A percentile compares a stretch with the other conserved stretches of the same genome.
phyloP scores from a whole-genome alignment of 2,329 filamentous ascomycete genomes.

The Basipetospora chlamydospora region DNA sequence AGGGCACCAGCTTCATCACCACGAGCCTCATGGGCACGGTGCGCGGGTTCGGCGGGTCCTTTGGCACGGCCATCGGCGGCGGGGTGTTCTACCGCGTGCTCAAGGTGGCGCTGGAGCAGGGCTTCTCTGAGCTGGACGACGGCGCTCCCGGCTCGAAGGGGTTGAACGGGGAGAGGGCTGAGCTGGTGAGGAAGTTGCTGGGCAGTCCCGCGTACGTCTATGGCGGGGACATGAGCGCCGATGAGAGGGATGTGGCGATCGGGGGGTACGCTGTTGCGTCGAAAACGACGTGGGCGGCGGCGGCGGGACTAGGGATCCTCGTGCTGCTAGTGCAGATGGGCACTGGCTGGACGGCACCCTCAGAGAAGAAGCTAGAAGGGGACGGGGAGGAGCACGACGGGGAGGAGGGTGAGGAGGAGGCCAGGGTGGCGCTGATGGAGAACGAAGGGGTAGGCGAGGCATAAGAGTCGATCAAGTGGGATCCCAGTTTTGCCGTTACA shows the following conservation, averaged over 20 bases:
- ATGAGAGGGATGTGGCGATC: conserved; percentile 30
- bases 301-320: conserved; percentile 26
- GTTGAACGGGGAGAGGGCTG: conserved; percentile 18
- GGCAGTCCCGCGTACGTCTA: conserved; percentile 37
- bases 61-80: conserved; percentile 66
- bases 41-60: conserved; percentile 66
- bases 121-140: conserved; percentile 37
- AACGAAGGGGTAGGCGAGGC: conserved; percentile 19
- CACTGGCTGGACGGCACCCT: conserved; percentile 34
- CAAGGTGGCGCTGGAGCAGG: conserved; percentile 34
- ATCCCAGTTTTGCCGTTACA: too few relatives aligned
- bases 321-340: conserved; percentile 32
- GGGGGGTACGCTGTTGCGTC: conserved; percentile 31
- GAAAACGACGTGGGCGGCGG: conserved; percentile 30
- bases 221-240: conserved; percentile 21
- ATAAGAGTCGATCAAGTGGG: too few relatives aligned
- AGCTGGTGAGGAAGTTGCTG: conserved; percentile 31
- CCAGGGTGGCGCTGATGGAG: conserved; percentile 13
- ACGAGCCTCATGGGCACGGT: conserved; percentile 67
- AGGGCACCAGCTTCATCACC: conserved; percentile 57
- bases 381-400: too few relatives aligned
- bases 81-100: conserved; percentile 57
- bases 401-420: conserved; percentile 17
- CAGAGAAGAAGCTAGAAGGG: conserved; percentile 46
- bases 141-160: too few relatives aligned